Conservation (phyloP, 257 asterid species). For the Nicotiana benthamiana region DNA sequence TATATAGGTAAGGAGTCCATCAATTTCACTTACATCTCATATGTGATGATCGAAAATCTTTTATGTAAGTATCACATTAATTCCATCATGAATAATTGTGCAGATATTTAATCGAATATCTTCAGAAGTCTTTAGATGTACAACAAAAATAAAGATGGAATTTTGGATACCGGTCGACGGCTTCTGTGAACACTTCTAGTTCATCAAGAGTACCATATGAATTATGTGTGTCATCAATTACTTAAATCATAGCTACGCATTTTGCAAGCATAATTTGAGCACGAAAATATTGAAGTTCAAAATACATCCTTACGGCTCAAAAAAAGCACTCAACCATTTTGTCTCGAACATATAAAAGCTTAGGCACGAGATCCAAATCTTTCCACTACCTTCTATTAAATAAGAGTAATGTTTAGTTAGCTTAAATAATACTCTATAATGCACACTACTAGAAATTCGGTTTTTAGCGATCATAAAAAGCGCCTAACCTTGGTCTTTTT, state of each 20-base stretch:
- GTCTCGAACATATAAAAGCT: constrained; percentile 9
- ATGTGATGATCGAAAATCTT: too few species aligned
- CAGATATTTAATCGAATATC: background rate
- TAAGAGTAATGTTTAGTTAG: background rate
- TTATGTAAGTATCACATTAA: too few species aligned
- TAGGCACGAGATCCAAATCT: constrained; percentile 9
- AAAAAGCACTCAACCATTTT: constrained; percentile 22
- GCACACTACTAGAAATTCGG: too few species aligned
- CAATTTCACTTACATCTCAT: background rate
- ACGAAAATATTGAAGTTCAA: constrained; percentile 9
- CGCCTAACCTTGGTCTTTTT: too few species aligned
- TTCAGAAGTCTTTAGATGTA: background rate
- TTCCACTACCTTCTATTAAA: constrained; percentile 23
- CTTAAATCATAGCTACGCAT: background rate
- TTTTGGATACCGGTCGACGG: background rate
- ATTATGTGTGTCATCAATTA: constrained; percentile 18
- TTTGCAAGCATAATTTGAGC: constrained; percentile 16
- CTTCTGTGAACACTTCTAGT: background rate
- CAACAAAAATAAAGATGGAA: too few species aligned
- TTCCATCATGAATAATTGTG: too few species aligned
- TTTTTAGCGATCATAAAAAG: too few species aligned
- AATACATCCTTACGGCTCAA: constrained; percentile 13
- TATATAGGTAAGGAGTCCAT: background rate
- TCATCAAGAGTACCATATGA: constrained; percentile 14
- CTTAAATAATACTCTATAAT: background rate